These are phyloP conservation scores for Talaromyces thailandensis DNA, from an alignment of 495 filamentous ascomycete genomes.

Conservation along the genomic window DNA sequence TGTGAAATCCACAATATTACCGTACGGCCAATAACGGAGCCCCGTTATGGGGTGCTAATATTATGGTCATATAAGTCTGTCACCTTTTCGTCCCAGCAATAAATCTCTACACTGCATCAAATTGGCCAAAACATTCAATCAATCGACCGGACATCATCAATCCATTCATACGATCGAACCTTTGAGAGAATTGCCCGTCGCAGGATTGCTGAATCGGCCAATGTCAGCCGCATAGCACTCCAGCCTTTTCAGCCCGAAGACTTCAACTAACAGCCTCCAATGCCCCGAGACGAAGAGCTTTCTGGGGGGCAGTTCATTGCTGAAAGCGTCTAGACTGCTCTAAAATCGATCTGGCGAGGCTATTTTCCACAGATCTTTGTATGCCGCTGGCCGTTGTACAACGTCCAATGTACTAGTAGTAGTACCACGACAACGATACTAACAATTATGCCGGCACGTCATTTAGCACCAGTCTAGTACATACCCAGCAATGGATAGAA, in stretches of 20 bases:
- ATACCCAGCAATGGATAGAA: not conserved
- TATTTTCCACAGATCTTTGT: not conserved
- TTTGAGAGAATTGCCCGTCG: no score
- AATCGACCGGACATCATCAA: not conserved
- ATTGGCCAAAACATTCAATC: not conserved
- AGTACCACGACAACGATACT: not conserved
- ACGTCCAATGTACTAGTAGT: not conserved
- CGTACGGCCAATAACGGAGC: no score
- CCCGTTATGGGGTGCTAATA: no score
- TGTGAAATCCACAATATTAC: no score
- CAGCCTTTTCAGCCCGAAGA: no score
- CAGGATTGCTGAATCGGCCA: no score
- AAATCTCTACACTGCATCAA: not conserved
- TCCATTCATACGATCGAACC: no score
- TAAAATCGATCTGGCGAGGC: not conserved
- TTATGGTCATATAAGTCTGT: no score
- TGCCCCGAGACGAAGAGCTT: no score
- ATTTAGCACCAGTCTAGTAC: not conserved
- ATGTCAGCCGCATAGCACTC: no score
- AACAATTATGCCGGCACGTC: not conserved
- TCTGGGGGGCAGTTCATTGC: not conserved
- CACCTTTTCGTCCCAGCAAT: not conserved
- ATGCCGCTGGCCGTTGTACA: not conserved
- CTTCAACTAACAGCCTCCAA: no score
- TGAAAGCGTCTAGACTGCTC: not conserved